Conservation (phyloP, 768 basidiomycete genomes). For the Lactarius hatsudake region DNA sequence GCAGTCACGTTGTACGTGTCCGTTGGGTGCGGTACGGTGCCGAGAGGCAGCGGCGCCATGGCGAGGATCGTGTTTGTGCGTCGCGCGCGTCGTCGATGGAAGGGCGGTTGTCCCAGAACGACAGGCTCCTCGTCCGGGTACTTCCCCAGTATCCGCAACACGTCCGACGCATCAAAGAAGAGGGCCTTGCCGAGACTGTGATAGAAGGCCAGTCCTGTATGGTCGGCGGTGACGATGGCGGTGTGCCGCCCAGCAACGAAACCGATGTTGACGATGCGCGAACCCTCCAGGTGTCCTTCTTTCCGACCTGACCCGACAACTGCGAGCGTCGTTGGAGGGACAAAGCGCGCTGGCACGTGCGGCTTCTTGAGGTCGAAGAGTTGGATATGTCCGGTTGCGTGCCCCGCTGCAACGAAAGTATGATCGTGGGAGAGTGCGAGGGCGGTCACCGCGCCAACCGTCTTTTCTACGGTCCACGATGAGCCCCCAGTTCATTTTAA, state of each 20-base stretch:
- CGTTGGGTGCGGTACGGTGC: conserved; percentile 66
- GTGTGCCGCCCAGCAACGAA: conserved; percentile 94
- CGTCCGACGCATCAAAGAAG: conserved; percentile 93
- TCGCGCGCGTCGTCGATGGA: conserved; percentile 49
- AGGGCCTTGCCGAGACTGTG: conserved; percentile 92
- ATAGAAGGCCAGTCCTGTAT: conserved; percentile 89
- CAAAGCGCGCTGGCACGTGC: conserved; percentile 62
- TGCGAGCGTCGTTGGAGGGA: conserved; percentile 64
- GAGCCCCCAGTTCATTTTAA: not conserved
- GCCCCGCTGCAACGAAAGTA: conserved; percentile 88
- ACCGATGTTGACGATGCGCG: conserved; percentile 74
- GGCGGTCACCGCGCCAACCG: conserved; percentile 78
- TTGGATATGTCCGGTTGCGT: conserved; percentile 79
- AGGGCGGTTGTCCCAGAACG: conserved; percentile 31
- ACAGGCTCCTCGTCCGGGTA: conserved; percentile 59
- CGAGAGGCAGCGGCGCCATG: conserved; percentile 80
- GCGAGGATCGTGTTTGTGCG: conserved; percentile 63
- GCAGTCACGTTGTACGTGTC: conserved; percentile 81
- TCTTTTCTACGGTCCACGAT: conserved; percentile 45
- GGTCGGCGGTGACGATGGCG: conserved; percentile 87
- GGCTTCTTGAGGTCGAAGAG: conserved; percentile 79
- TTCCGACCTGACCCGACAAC: conserved; percentile 74
- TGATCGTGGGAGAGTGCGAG: conserved; percentile 90
- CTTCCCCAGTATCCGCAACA: conserved; percentile 88
- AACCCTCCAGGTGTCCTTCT: conserved; percentile 81